Percentiles rank a stretch among this genome's conserved stretches.
These are phyloP conservation scores for Pythium oligandrum DNA, from an alignment of 352 stramenopile species.

Conservation along the genomic window DNA sequence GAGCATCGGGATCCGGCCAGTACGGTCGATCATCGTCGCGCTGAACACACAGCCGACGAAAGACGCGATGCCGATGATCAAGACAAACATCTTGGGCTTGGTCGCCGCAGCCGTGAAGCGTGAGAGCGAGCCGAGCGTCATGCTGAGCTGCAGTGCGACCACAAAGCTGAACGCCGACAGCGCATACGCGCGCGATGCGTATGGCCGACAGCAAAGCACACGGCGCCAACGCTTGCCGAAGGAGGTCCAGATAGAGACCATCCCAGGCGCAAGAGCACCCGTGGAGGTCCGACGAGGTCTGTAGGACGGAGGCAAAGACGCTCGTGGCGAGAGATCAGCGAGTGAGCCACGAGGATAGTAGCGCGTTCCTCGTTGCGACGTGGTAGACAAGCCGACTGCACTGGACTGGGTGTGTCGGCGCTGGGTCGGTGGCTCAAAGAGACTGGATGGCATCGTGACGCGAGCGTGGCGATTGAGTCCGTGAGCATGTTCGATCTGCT, in stretches of 20 bases:
- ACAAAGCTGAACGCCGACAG: conserved; percentile 37
- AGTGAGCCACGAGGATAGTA: background rate
- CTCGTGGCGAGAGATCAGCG: background rate
- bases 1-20: conserved; percentile 13
- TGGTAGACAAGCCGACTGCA: no score
- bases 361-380: no score
- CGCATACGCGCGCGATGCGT: conserved; percentile 27
- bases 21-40: conserved; percentile 12
- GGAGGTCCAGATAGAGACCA: conserved; percentile 31
- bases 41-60: conserved; percentile 6
- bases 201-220: conserved; percentile 33
- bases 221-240: conserved; percentile 30
- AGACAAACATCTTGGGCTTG: conserved; percentile 6
- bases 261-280: conserved; percentile 21
- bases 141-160: conserved; percentile 4
- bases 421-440: conserved; percentile 40
- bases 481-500: conserved; percentile 53
- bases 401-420: conserved; percentile 1
- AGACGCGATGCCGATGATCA: conserved; percentile 1
- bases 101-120: conserved; percentile 1
- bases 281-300: conserved; percentile 16
- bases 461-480: conserved; percentile 48
- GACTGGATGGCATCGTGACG: conserved; percentile 49
- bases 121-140: conserved; percentile 3
- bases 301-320: background rate